A percentile compares a stretch with the other conserved stretches of the same genome.
phyloP scores from a whole-genome alignment of 169 alveolate species.

The Eimeria tenella region DNA sequence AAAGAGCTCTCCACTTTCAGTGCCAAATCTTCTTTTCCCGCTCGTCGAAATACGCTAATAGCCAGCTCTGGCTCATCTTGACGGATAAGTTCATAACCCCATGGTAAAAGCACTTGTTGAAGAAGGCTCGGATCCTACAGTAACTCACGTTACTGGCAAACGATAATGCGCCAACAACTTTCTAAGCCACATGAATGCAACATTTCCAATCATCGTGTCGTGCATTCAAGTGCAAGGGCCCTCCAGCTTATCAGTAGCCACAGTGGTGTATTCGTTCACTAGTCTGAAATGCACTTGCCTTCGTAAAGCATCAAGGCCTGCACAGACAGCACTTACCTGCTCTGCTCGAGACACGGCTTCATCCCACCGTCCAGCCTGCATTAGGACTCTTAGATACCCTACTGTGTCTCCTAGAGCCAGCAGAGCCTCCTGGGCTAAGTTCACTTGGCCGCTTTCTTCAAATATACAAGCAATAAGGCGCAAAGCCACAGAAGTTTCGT shows the following conservation, averaged over 20 bases:
- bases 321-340: background rate
- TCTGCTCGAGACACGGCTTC: conserved; percentile 57
- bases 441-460: conserved; percentile 12
- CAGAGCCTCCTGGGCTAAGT: conserved; percentile 64
- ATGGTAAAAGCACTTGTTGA: conserved; percentile 29
- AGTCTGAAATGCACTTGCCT: no score
- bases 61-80: conserved; percentile 60
- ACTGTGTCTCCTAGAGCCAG: conserved; percentile 30
- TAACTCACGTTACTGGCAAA: background rate
- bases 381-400: background rate
- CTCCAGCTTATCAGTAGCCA: no score
- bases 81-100: conserved; percentile 46
- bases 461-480: conserved; percentile 25
- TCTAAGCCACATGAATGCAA: no score
- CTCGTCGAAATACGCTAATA: conserved; percentile 24
- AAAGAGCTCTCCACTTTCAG: background rate
- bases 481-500: conserved; percentile 16
- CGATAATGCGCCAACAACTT: no score
- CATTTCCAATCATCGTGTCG: no score
- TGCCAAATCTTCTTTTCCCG: conserved; percentile 36
- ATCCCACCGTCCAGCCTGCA: conserved; percentile 64
- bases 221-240: no score
- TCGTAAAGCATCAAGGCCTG: no score
- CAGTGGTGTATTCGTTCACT: no score
- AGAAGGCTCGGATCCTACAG: conserved; percentile 30